phyloP scores from a whole-genome alignment of 1,284 basidiomycete species.

The Laetiporus sulphureus region DNA sequence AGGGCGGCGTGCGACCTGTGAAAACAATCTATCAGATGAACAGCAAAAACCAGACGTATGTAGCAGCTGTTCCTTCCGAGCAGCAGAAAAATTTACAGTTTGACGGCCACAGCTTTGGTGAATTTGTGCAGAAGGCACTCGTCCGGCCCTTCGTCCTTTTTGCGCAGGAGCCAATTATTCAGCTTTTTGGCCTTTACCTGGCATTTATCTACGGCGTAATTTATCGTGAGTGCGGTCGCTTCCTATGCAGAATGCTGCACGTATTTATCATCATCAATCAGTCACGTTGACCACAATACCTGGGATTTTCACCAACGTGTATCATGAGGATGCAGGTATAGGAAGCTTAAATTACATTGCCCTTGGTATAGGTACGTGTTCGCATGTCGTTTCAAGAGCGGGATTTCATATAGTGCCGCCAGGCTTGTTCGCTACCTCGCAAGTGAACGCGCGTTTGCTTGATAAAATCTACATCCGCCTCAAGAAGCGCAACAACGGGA shows the following conservation, averaged over 20 bases:
- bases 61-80: conserved; percentile 14
- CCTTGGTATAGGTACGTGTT: conserved; percentile 37
- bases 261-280: conserved; percentile 14
- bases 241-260: not conserved
- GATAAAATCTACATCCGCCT: conserved; percentile 47
- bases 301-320: conserved; percentile 45
- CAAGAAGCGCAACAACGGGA: conserved; percentile 42
- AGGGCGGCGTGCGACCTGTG: conserved; percentile 29
- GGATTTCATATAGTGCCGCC: too few relatives aligned
- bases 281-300: conserved; percentile 62
- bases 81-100: not conserved
- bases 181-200: conserved; percentile 39
- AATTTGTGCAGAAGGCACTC: conserved; percentile 34
- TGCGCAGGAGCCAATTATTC: conserved; percentile 40
- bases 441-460: conserved; percentile 48
- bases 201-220: conserved; percentile 44
- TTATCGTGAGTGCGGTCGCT: conserved; percentile 35
- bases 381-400: too few relatives aligned
- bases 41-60: too few relatives aligned
- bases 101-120: conserved; percentile 29
- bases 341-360: conserved; percentile 58
- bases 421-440: conserved; percentile 41
- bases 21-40: conserved; percentile 42
- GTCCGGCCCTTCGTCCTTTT: conserved; percentile 44
- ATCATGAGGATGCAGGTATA: conserved; percentile 45